Base-by-base conservation (phyloP, 306 rosid species). In the Aeschynomene evenia region DNA sequence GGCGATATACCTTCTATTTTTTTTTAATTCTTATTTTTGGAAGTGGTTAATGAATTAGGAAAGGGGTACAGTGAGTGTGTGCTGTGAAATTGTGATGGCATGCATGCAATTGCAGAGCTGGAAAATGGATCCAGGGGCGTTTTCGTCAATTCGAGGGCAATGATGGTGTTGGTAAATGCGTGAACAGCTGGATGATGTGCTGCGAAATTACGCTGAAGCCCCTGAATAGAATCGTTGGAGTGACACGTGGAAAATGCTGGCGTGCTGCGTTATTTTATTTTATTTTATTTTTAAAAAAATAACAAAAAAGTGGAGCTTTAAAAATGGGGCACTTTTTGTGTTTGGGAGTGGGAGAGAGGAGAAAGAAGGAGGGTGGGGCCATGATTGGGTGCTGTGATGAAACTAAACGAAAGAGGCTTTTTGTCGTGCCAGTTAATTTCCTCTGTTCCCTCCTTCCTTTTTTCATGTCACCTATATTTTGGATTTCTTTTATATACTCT, bases 131-230 rank as follows among this genome's bases (percentile, higher is more conserved):
- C 50, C 40, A 22, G 24, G 82, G 85, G 78, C 7, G 22, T 57
- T 77, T 49, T 31, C 0, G 85, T 77, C 31, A 81, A 68, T 63
- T 64, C 5, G 0, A 0, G 0, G 1, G 0, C 46, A 57, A 63
- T 71, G 63, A 66, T 81, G 71, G 48, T 65, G 66, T 68, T 73
- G 77, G 74, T 63, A 56, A 62, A 37, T 49, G 82, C 46, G 76
- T 54, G 46, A 45, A 72, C 76, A 61, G 85, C 85, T 60, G 74
- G 68, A 79, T 16, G 19, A 66, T 51, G 42, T 37, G 22, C 5
- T 0, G 0, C 2, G 63, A 29, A 71, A 74, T 71, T 79, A 79
- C 79, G 20, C 37, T 71, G 3, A 18, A 12, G 34, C 46, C 81
- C 0, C 1, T 33, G 2, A 42, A n/a, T n/a, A n/a, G 67, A 77